These are phyloP conservation scores for Fraxinus sp. DNA, from an alignment of 305 asterid genomes.

Conservation along the genomic window DNA sequence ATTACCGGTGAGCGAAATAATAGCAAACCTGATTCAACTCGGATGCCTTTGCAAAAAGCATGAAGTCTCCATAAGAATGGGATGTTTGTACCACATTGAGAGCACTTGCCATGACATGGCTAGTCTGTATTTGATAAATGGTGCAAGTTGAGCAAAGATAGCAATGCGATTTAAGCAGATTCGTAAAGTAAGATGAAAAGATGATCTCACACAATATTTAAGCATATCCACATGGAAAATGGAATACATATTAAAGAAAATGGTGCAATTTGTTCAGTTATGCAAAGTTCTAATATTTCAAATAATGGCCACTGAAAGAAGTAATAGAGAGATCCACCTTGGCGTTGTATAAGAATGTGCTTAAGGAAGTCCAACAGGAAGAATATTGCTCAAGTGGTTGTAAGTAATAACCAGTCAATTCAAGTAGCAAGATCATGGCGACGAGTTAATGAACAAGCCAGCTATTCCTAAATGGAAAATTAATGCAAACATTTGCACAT, in stretches of 20 bases:
- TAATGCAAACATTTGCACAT: not conserved
- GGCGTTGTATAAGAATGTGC: not conserved
- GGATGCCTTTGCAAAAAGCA: conserved; percentile 74
- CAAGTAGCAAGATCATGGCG: not conserved
- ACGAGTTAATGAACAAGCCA: not conserved
- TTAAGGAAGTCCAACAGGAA: not conserved
- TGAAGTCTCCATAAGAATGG: conserved; percentile 73
- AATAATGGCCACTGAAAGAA: not conserved
- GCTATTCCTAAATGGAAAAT: not conserved
- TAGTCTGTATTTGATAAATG: conserved; percentile 58
- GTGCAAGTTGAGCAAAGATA: conserved; percentile 16
- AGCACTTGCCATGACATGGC: conserved; percentile 65
- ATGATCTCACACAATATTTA: not conserved
- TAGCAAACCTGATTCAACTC: conserved; percentile 65
- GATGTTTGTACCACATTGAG: conserved; percentile 84
- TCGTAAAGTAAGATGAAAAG: not conserved
- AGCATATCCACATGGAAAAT: not conserved
- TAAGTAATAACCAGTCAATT: not conserved
- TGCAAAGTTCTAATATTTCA: not conserved
- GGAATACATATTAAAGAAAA: not conserved
- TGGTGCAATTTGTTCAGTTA: not conserved
- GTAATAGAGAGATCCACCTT: not conserved
- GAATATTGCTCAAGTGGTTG: not conserved
- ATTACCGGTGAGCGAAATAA: conserved; percentile 19
- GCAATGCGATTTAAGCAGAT: not conserved